phyloP scores from a whole-genome alignment of 164 flowering plant species.

The Echeveria elegans region DNA sequence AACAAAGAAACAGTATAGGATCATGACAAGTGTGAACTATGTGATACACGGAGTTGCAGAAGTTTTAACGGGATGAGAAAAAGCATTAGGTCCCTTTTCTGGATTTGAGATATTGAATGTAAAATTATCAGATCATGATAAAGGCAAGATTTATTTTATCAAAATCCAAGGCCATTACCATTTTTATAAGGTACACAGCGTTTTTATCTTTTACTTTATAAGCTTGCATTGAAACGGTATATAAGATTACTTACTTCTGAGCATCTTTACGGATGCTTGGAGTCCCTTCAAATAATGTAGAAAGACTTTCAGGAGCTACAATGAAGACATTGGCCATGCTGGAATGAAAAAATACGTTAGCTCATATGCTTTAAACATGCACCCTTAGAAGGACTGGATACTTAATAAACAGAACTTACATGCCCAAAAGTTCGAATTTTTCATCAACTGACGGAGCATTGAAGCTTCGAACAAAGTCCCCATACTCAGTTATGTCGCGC shows the following conservation, averaged over 20 bases:
- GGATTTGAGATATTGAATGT: too few species aligned
- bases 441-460: conserved; percentile 96
- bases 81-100: too few species aligned
- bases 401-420: conserved; percentile 42
- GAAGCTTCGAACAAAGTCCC: conserved; percentile 89
- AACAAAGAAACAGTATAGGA: background rate
- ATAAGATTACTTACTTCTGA: conserved; percentile 47
- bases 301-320: conserved; percentile 95
- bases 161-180: too few species aligned
- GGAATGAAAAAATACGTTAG: conserved; percentile 13
- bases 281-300: conserved; percentile 83
- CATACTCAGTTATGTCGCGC: conserved; percentile 97
- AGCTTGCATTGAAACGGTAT: background rate
- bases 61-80: too few species aligned
- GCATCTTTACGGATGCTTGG: conserved; percentile 94
- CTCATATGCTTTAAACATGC: background rate
- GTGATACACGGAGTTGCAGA: background rate
- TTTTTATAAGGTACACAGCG: too few species aligned
- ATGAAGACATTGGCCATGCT: conserved; percentile 98
- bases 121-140: too few species aligned
- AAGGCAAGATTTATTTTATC: too few species aligned
- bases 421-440: conserved; percentile 86
- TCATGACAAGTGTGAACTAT: background rate
- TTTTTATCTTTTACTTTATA: too few species aligned
- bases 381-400: background rate